Evolutionary conservation across 768 basidiomycete genomes (phyloP), one percentile per base, ranked within the genome.

Genomic region (Psilocybe subaeruginosa): DNA sequence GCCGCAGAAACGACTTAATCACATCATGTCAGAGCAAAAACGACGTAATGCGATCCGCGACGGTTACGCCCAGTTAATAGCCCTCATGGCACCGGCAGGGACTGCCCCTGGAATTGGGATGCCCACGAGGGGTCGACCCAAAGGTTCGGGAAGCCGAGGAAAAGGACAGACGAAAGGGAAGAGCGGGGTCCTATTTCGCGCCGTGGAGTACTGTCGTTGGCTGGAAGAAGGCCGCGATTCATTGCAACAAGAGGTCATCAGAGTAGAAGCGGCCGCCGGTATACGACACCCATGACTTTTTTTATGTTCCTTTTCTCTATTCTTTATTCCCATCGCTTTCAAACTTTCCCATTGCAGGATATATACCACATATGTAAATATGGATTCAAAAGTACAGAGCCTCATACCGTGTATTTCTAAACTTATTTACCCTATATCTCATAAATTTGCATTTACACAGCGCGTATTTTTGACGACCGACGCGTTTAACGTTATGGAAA

Each of bases 21-120:
- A 97, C 78, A 95, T 97, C 80, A 88, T 93, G 85, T 94, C 92
- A 6, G 95, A 97, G 72, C 94, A 97, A 76, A 93, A 93, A 69
- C 91, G 95, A 7, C 87, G 95, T 8, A 96, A 96, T 69, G 91
- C 92, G 54, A 97, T 97, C 66, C 88, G 92, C 45, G 89, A 92
- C 63, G 93, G 93, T 43, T 97, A 95, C 74, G 87, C 92, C 1
- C 92, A 94, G 70, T 77, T 97, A 45, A 94, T 93, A 33, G 77
- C 88, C 0, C 78, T 97, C 23, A 87, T 96, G 56, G 87, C 92
- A 0, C 91, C 92, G n/a, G 88, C 86, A 4, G 92, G 91, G 4
- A 75, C 79, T 23, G 80, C 86, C 2, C 85, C 89, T 53, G 81
- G 83, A 0, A 85, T 91, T 41, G 87, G 85, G 41, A 85, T 90